Conservation (phyloP, 2,329 filamentous ascomycete species). For the Alternaria hordeiaustralica region DNA sequence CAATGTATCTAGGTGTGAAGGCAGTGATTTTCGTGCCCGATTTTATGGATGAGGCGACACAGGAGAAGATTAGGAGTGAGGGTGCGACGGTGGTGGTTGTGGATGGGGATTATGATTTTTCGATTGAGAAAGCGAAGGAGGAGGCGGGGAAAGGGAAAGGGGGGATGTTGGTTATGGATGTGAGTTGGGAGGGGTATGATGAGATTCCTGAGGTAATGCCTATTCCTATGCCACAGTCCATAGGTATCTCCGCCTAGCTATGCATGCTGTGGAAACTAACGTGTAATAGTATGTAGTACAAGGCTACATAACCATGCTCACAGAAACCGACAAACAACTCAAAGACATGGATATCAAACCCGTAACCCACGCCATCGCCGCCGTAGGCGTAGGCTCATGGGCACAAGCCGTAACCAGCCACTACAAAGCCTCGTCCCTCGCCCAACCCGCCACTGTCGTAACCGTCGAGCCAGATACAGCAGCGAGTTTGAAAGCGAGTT, state of each 20-base stretch:
- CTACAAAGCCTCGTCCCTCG: slow-evolving; percentile 59
- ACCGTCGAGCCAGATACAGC: slow-evolving; percentile 74
- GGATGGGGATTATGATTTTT: slow-evolving; percentile 68
- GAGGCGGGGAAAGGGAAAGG: slow-evolving; percentile 49
- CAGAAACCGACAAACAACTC: slow-evolving; percentile 70
- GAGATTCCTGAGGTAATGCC: slow-evolving; percentile 64
- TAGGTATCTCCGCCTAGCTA: no score
- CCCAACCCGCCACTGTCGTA: slow-evolving; percentile 56
- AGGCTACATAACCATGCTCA: slow-evolving; percentile 76
- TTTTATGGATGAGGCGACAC: slow-evolving; percentile 62
- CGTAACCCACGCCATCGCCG: slow-evolving; percentile 64
- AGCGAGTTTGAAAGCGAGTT: slow-evolving; percentile 61
- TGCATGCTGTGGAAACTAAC: slow-evolving; percentile 16
- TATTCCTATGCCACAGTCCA: not conserved
- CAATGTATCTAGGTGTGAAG: slow-evolving; percentile 61
- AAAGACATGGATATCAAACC: slow-evolving; percentile 42
- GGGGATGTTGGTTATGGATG: slow-evolving; percentile 71
- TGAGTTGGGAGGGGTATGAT: slow-evolving; percentile 69
- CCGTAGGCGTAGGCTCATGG: slow-evolving; percentile 76
- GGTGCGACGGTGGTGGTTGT: slow-evolving; percentile 66
- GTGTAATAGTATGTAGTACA: slow-evolving; percentile 72
- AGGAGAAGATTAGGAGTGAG: slow-evolving; percentile 64
- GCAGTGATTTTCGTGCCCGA: slow-evolving; percentile 68
- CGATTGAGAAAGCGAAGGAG: slow-evolving; percentile 59
- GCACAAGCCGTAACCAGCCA: slow-evolving; percentile 72